These are phyloP conservation scores for Xerocomellus dryophilus DNA, from an alignment of 768 basidiomycete genomes.

Conservation along the genomic window DNA sequence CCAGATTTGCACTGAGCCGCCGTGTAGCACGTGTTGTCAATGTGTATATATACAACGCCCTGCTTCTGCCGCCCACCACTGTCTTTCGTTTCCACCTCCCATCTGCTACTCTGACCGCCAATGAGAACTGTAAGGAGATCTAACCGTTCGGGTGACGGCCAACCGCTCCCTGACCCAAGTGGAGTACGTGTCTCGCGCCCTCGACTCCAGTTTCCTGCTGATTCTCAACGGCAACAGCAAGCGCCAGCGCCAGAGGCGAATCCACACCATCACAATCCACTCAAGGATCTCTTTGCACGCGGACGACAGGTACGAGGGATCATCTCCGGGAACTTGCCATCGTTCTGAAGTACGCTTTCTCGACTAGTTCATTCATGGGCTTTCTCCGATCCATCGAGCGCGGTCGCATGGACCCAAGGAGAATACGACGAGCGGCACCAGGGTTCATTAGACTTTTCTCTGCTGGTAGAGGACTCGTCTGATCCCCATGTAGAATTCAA, in stretches of 20 bases:
- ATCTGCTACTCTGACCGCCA: not conserved
- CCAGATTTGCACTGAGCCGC: not conserved
- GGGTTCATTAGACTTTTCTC: not conserved
- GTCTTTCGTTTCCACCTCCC: not conserved
- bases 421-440: not conserved
- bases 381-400: not conserved
- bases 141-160: not conserved
- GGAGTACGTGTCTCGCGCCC: not conserved
- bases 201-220: not conserved
- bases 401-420: not conserved
- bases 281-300: not conserved
- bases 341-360: not conserved
- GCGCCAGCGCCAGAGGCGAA: not conserved
- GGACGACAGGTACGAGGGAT: not conserved
- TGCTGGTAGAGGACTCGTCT: not conserved
- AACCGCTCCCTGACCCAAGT: not conserved
- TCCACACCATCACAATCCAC: not conserved
- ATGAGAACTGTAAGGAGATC: not conserved
- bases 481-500: not conserved
- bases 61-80: not conserved
- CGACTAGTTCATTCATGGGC: not conserved
- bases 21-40: not conserved
- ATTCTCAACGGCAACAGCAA: not conserved
- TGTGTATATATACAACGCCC: too few species aligned
- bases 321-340: not conserved